These are phyloP conservation scores for Trichoderma erinaceum DNA, from an alignment of 495 filamentous ascomycete species.

Conservation along the genomic window DNA sequence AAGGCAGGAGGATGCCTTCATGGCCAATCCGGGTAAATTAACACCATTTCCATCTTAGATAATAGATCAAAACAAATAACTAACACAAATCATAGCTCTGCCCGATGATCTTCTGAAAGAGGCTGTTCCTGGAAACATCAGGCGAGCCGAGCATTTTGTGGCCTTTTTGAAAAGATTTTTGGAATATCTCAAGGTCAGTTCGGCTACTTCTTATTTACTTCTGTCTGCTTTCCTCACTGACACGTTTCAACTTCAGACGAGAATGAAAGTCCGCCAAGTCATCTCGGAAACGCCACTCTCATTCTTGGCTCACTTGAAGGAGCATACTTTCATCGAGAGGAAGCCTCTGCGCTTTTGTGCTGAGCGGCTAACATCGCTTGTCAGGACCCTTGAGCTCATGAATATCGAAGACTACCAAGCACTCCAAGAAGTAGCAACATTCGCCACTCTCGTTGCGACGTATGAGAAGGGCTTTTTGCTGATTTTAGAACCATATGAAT, in stretches of 20 bases:
- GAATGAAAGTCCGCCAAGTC: slow-evolving; percentile 96
- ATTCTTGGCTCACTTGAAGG: slow-evolving; percentile 88
- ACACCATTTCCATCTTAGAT: slow-evolving; percentile 24
- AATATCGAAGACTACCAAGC: slow-evolving; percentile 98
- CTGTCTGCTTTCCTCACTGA: neutral
- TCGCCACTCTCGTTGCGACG: slow-evolving; percentile 94
- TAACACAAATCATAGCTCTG: slow-evolving; percentile 39
- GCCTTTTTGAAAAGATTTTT: slow-evolving; percentile 93
- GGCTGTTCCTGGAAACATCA: slow-evolving; percentile 93
- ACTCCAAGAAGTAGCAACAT: slow-evolving; percentile 95
- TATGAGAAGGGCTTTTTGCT: slow-evolving; percentile 97
- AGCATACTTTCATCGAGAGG: slow-evolving; percentile 94
- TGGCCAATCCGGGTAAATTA: slow-evolving; percentile 74
- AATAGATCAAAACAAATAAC: neutral
- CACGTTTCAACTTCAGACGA: slow-evolving; percentile 46
- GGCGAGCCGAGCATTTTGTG: slow-evolving; percentile 93
- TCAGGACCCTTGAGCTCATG: slow-evolving; percentile 89
- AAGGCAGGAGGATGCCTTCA: slow-evolving; percentile 89
- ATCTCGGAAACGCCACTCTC: slow-evolving; percentile 95
- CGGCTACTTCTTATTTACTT: neutral
- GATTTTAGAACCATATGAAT: slow-evolving; percentile 94
- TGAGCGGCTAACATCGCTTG: slow-evolving; percentile 89
- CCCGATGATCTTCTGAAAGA: slow-evolving; percentile 83
- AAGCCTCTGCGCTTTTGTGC: slow-evolving; percentile 95
- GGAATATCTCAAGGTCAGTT: slow-evolving; percentile 77